Conservation (phyloP, 129 eudicot species). For the carrot (Daucus carota) region DH1_v3.0 NC_030381.2:2192001-2192500, state of each 20-base stretch:
- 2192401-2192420: no score
- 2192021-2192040: constrained; percentile 78
- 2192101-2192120: neutral
- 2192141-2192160: constrained; percentile 9
- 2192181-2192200: constrained; percentile 88
- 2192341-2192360: no score
- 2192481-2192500: no score
- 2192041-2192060: constrained; percentile 71
- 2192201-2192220: constrained; percentile 62
- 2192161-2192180: constrained; percentile 97
- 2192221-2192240: constrained; percentile 10
- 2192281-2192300: neutral
- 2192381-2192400: no score
- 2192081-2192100: constrained; percentile 24
- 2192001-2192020: constrained; percentile 74
- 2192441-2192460: no score
- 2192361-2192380: no score
- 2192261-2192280: neutral
- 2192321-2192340: no score
- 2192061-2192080: constrained; percentile 79
- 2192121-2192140: neutral
- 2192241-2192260: constrained; percentile 4
- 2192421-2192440: no score
- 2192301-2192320: no score
- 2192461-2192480: no score